Evolutionary conservation across 2,329 filamentous ascomycete species (phyloP).

Genomic region (Cladophialophora immunda): DNA sequence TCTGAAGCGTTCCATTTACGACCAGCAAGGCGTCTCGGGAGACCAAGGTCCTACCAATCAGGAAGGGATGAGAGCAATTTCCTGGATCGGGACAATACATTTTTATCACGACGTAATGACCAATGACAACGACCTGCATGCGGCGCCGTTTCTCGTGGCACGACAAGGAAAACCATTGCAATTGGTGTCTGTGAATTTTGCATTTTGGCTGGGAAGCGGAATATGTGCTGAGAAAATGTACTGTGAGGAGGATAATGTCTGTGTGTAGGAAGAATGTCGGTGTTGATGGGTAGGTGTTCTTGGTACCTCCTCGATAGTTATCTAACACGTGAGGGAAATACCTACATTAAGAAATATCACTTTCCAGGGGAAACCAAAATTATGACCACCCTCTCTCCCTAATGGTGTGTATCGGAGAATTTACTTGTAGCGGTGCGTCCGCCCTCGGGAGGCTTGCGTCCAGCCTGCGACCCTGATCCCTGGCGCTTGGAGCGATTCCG

Average conservation of each 20-base stretch:
- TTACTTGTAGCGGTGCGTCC: conserved; percentile 2
- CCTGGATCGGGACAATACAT: background rate
- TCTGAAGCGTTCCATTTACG: conserved; percentile 31
- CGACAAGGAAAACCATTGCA: background rate
- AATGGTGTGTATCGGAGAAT: conserved; percentile 12
- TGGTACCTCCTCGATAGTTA: too few species aligned
- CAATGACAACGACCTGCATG: conserved; percentile 7
- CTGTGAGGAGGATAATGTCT: background rate
- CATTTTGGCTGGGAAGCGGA: background rate
- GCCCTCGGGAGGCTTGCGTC: conserved; percentile 2
- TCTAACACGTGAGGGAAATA: background rate
- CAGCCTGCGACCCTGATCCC: conserved; percentile 18
- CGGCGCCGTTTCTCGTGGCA: background rate
- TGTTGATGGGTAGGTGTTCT: background rate
- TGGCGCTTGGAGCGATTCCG: conserved; percentile 17
- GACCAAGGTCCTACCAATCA: background rate
- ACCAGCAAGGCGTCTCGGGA: conserved; percentile 21
- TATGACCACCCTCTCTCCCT: background rate
- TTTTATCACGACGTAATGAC: conserved; percentile 17
- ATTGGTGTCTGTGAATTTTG: background rate
- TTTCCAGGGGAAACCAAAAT: background rate
- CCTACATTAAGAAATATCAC: background rate
- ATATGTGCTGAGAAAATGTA: background rate
- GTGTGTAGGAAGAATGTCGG: background rate
- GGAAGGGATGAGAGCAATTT: background rate